Conservation (phyloP, 2,329 filamentous ascomycete species). For the Macroventuria anomochaeta region DNA sequence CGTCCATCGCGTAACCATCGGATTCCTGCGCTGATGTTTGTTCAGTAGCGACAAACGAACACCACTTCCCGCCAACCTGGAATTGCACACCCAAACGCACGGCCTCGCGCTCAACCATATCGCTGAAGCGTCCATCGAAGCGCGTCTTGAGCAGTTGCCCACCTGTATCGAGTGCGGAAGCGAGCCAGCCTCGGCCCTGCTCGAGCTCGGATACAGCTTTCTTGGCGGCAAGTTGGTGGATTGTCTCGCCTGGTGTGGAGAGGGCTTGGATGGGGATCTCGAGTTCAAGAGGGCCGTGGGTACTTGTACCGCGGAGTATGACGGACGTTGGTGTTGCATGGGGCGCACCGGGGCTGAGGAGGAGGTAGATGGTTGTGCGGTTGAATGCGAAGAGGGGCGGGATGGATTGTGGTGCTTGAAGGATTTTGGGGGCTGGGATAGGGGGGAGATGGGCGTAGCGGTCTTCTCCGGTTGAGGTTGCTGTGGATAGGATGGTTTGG, state of each 20-base stretch:
- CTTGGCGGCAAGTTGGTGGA: conserved; percentile 74
- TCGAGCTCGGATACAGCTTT: conserved; percentile 74
- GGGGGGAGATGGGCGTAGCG: conserved; percentile 61
- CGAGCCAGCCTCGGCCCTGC: conserved; percentile 70
- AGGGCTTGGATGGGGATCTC: conserved; percentile 67
- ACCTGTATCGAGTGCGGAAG: conserved; percentile 49
- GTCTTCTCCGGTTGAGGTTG: conserved; percentile 29
- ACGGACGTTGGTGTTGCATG: conserved; percentile 61
- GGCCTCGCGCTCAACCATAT: conserved; percentile 69
- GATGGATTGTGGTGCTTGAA: conserved; percentile 70
- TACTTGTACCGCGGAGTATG: conserved; percentile 63
- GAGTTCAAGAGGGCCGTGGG: conserved; percentile 66
- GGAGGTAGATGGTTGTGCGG: conserved; percentile 69
- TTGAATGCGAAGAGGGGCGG: conserved; percentile 71
- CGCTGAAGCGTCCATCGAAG: conserved; percentile 58
- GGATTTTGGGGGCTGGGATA: conserved; percentile 60
- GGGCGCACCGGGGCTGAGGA: conserved; percentile 62
- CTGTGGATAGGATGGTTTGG: not conserved
- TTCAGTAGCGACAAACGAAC: conserved; percentile 74
- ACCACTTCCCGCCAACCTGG: conserved; percentile 73
- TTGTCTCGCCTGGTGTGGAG: conserved; percentile 57
- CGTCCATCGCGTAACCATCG: conserved; percentile 8
- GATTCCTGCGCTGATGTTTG: conserved; percentile 27
- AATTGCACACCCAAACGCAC: conserved; percentile 70
- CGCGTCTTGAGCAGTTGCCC: conserved; percentile 49